Base-by-base conservation (phyloP, 2,329 filamentous ascomycete species). In the Aspergillus costaricaensis region DNA sequence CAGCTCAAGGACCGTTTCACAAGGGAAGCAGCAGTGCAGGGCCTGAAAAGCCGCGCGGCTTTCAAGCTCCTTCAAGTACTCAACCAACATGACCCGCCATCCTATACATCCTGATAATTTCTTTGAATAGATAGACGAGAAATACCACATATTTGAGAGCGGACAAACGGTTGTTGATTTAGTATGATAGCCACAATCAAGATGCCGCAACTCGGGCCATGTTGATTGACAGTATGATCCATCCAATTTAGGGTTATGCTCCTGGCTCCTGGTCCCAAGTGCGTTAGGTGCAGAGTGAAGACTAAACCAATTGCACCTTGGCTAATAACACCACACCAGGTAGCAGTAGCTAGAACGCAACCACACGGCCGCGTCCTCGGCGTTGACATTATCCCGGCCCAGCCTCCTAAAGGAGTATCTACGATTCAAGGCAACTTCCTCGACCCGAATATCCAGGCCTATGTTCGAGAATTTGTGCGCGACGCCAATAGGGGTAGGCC, bases 371-470 rank as follows among this genome's bases (percentile, higher is more conserved):
- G 89, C 47, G 88, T 99, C 12, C 81, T 99, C 27, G 96, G 95
- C 10, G 94, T 99, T 70, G 95, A 99, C 74, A 85, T 99, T 55
- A 92, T 99, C 65, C 95, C 95, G 4, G 91, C 92, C 0, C 90
- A 94, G 73, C 94, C 96, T 5, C 95, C 95, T 0, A 87, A 85
- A 70, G 95, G 95, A 21, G 92, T 96, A n/a, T 93, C 91, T 27
- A 92, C 92, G 2, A 92, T 99, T 59, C 95, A 99, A 77, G 95
- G 96, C 51, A 91, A 99, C 74, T 98, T 99, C 67, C 81, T 98
- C 43, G 90, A 88, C 5, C 83, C 86, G 0, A 77, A 79, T 2
- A 88, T 97, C n/a, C 90, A 90, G 74, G 83, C 81, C 21, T 85
- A 94, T 74, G 88, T 96, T 41, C 88, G 89, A 73, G 83, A 86